These are phyloP conservation scores for Setomelanomma holmii DNA, from an alignment of 2,329 filamentous ascomycete species.

Conservation along the genomic window DNA sequence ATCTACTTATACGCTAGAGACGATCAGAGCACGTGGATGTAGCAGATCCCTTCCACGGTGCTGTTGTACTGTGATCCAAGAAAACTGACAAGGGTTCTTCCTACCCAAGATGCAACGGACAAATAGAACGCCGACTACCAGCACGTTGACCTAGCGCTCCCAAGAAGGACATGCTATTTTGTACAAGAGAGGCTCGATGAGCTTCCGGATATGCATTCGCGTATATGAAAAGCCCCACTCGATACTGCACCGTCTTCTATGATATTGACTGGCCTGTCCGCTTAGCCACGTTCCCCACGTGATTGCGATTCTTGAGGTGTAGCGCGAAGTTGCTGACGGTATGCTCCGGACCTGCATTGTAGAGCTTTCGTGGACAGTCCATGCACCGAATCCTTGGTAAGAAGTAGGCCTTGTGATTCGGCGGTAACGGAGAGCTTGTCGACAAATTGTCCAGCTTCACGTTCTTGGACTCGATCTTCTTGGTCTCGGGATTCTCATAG, in stretches of 20 bases:
- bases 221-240: slow-evolving; percentile 16
- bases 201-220: slow-evolving; percentile 17
- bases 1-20: slow-evolving; percentile 2
- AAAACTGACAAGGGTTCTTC: slow-evolving; percentile 12
- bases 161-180: slow-evolving; percentile 20
- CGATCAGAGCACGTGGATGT: background rate
- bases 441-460: slow-evolving; percentile 60
- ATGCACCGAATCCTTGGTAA: slow-evolving; percentile 88
- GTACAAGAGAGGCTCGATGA: slow-evolving; percentile 21
- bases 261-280: slow-evolving; percentile 30
- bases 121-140: slow-evolving; percentile 38
- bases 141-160: slow-evolving; percentile 26
- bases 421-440: slow-evolving; percentile 61
- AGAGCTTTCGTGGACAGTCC: slow-evolving; percentile 92
- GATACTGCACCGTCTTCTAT: slow-evolving; percentile 1
- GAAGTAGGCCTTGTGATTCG: slow-evolving; percentile 78
- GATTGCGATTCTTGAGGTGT: slow-evolving; percentile 83
- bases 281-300: slow-evolving; percentile 55
- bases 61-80: slow-evolving; percentile 9
- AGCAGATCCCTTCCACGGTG: slow-evolving; percentile 1
- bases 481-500: slow-evolving; percentile 59
- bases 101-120: slow-evolving; percentile 24
- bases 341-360: slow-evolving; percentile 85
- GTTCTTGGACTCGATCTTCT: slow-evolving; percentile 56
- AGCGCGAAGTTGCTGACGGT: slow-evolving; percentile 92